Evolutionary conservation across 192 early-diverging fungal genomes (phyloP).

Genomic region (Coemansia sp.): DNA sequence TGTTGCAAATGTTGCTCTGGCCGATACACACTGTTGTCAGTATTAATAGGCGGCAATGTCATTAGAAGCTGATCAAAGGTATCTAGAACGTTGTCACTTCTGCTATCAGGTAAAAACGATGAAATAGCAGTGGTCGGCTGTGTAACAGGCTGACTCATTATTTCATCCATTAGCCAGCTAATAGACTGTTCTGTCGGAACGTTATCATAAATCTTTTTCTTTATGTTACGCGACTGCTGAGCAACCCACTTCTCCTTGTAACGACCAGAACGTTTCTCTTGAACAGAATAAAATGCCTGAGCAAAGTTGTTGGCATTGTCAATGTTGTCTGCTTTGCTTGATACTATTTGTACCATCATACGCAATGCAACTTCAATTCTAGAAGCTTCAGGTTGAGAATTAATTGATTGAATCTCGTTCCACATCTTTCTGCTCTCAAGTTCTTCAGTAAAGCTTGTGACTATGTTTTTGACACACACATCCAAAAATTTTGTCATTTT

Average conservation of each 20-base stretch:
- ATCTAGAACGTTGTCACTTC: too few species aligned
- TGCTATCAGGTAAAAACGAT: too few species aligned
- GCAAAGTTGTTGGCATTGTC: not conserved
- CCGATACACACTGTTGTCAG: too few species aligned
- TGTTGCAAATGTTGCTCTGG: too few species aligned
- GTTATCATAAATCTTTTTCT: not conserved
- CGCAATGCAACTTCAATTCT: not conserved
- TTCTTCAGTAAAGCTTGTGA: constrained; percentile 1
- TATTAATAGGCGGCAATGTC: too few species aligned
- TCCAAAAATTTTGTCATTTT: not conserved
- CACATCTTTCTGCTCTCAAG: not conserved
- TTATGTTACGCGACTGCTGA: not conserved
- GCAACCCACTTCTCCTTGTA: not conserved
- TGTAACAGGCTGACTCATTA: not conserved
- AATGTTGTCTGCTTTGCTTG: not conserved
- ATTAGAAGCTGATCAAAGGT: too few species aligned
- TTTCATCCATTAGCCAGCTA: not conserved
- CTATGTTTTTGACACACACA: not conserved
- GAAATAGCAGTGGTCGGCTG: too few species aligned
- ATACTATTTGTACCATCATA: constrained; percentile 7
- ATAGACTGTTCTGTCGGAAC: not conserved
- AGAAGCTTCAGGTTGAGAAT: not conserved
- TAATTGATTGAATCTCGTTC: not conserved
- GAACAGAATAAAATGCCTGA: not conserved
- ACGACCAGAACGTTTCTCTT: not conserved